Base-by-base conservation (phyloP, 768 basidiomycete species). In the Amanita rubescens region DNA sequence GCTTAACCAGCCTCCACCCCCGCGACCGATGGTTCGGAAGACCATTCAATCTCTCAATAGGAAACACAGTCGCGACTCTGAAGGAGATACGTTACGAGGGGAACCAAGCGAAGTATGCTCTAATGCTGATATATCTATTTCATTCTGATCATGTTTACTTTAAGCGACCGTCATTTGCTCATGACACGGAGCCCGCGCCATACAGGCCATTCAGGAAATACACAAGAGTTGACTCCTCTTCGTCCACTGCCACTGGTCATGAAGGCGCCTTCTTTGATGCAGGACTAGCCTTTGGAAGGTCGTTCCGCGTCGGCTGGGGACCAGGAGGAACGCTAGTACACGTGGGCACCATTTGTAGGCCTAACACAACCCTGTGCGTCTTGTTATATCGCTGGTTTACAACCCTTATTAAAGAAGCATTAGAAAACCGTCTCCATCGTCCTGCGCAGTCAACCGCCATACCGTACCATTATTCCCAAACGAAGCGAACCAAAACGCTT, bases 281-380 rank as follows among this genome's bases (percentile, higher is more conserved):
- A 14, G 94, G 93, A 0, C 72, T 97, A 33, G 79, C 87, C 0
- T 71, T 94, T 53, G 94, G 94, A 11, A 80, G 92, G 15, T 90
- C 89, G 11, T 96, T 93, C 67, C 78, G 93, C 53, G 90, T 87
- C 2, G 84, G 90, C 3, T 98, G 94, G 92, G 91, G 94, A 17
- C 85, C 89, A 1, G 77, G 80, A 34, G 92, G 92, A 0, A 75
- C 73, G 35, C 63, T 97, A 6, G 84, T 84, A 10, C 86, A 91
- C 66, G 66, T 87, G 10, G 94, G 91, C n/a, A 74, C 74, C 46
- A 69, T 95, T 57, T 85, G 88, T 68, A 70, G 74, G 6, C 83
- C 85, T 22, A 69, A 63, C 3, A 70, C 74, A 49, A 69, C 72
- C 46, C 58, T 69, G 88, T 88, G 62, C 64, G 85, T 76, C 9